phyloP scores from a whole-genome alignment of 768 basidiomycete species.

The Lentinus tigrinus region DNA sequence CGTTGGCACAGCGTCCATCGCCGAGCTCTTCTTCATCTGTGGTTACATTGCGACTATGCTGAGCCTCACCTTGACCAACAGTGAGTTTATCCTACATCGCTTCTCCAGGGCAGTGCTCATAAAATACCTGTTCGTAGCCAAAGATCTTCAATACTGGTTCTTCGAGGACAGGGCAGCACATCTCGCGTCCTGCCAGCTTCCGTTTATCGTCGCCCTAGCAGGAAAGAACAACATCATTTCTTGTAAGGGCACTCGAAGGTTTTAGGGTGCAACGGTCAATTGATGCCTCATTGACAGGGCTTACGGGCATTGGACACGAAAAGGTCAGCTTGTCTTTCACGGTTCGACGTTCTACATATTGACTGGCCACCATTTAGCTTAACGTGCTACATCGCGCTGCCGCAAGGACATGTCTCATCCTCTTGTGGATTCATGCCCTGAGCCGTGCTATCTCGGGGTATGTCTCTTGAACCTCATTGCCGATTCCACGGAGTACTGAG shows the following conservation, averaged over 20 bases:
- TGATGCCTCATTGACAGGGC: slow-evolving; percentile 28
- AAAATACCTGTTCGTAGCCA: slow-evolving; percentile 6
- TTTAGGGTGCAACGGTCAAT: neutral
- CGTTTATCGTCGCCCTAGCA: slow-evolving; percentile 52
- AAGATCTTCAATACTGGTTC: slow-evolving; percentile 21
- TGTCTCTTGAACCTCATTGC: neutral
- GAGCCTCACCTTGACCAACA: slow-evolving; percentile 42
- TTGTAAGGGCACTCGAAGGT: slow-evolving; percentile 28
- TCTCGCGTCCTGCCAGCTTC: slow-evolving; percentile 46
- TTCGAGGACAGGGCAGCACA: slow-evolving; percentile 38
- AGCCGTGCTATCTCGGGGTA: slow-evolving; percentile 15
- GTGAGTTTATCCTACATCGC: slow-evolving; percentile 32
- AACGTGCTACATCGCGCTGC: slow-evolving; percentile 50
- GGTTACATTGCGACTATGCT: slow-evolving; percentile 47
- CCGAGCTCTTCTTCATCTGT: slow-evolving; percentile 46
- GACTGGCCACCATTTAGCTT: slow-evolving; percentile 21
- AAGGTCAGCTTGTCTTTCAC: slow-evolving; percentile 24
- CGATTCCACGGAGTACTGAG: neutral
- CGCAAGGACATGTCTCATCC: slow-evolving; percentile 40
- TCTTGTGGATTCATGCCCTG: slow-evolving; percentile 42
- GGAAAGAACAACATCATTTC: slow-evolving; percentile 61
- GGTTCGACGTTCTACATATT: neutral
- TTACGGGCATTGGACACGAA: slow-evolving; percentile 57
- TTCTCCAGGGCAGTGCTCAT: neutral
- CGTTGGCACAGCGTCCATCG: slow-evolving; percentile 35